A percentile compares a stretch with the other conserved stretches of the same genome.
These are phyloP conservation scores for Metschnikowia drakensbergensis DNA, from an alignment of 805 yeast species.

Conservation along the genomic window DNA sequence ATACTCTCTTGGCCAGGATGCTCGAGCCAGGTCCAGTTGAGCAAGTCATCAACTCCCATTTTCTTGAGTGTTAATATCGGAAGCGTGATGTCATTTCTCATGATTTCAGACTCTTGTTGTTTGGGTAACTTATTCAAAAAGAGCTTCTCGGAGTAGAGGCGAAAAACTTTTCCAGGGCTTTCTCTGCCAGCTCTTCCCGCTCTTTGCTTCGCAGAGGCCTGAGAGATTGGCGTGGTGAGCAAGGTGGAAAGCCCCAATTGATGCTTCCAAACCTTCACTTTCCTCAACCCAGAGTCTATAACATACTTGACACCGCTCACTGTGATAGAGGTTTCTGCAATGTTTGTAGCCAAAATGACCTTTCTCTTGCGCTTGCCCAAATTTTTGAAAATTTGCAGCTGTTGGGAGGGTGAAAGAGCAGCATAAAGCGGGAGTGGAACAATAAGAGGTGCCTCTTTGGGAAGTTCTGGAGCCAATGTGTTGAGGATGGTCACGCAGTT, in stretches of 20 bases:
- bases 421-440: constrained; percentile 88
- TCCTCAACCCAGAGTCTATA: constrained; percentile 86
- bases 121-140: constrained; percentile 53
- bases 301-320: constrained; percentile 93
- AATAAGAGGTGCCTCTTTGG: constrained; percentile 69
- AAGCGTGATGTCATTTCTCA: constrained; percentile 77
- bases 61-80: constrained; percentile 82
- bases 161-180: constrained; percentile 76
- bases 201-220: constrained; percentile 92
- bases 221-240: constrained; percentile 86
- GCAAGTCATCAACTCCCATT: constrained; percentile 76
- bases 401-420: constrained; percentile 82
- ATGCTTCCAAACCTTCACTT: constrained; percentile 93
- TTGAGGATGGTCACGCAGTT: constrained; percentile 63
- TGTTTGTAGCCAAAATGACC: constrained; percentile 87
- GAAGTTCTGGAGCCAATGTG: constrained; percentile 59
- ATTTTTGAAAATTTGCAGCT: constrained; percentile 71
- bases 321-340: constrained; percentile 97
- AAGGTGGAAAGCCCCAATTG: constrained; percentile 89
- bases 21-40: constrained; percentile 91
- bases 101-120: constrained; percentile 92
- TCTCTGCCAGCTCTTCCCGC: constrained; percentile 99
- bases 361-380: constrained; percentile 69
- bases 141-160: constrained; percentile 75
- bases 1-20: constrained; percentile 80